Percentiles rank a stretch among this genome's conserved stretches.
phyloP scores from a whole-genome alignment of 2,329 filamentous ascomycete species.

The Bertia moriformis region DNA sequence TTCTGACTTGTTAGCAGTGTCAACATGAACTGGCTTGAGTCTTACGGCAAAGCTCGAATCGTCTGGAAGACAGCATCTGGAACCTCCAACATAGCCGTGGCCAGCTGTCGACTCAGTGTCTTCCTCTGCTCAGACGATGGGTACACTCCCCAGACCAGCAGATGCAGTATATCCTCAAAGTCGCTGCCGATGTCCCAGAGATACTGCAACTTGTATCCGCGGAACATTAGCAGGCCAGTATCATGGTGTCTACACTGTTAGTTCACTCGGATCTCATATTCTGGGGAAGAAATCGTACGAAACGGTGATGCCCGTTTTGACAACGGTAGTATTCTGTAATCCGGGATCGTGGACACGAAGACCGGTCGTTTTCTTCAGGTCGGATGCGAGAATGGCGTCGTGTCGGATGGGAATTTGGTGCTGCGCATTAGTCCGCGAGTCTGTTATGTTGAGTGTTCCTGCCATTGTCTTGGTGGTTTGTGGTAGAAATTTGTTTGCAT shows the following conservation, averaged over 20 bases:
- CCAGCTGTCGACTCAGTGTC: background rate
- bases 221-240: background rate
- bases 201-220: background rate
- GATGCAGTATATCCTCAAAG: slow-evolving; percentile 1
- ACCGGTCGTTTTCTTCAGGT: background rate
- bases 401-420: background rate
- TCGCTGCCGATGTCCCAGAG: background rate
- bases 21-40: background rate
- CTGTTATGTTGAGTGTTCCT: background rate
- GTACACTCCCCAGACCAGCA: background rate
- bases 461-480: background rate
- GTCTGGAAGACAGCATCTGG: background rate
- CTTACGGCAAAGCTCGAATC: background rate
- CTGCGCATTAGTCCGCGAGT: background rate
- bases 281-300: background rate
- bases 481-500: too few species aligned
- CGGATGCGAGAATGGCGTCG: background rate
- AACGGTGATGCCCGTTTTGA: background rate
- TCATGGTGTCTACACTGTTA: background rate
- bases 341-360: background rate
- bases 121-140: background rate
- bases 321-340: background rate
- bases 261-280: background rate
- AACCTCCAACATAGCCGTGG: background rate
- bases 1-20: background rate